Conservation (phyloP, 345 rosid genomes). For the Lepidium aucheri region DNA sequence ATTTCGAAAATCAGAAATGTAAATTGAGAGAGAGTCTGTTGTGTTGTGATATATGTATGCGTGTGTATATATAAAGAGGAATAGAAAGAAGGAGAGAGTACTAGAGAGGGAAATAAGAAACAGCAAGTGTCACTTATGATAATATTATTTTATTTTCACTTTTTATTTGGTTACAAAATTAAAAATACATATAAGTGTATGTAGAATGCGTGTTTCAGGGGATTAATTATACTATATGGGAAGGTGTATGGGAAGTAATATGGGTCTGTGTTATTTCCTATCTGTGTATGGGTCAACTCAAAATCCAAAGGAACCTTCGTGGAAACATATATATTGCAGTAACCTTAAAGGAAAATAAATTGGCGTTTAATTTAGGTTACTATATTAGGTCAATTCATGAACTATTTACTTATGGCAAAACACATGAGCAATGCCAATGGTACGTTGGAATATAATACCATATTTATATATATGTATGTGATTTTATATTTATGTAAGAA, state of each 20-base stretch:
- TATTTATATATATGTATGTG: not conserved
- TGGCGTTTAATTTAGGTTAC: slow-evolving; percentile 18
- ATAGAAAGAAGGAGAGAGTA: slow-evolving; percentile 5
- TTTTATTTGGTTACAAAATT: slow-evolving; percentile 1
- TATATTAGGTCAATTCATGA: slow-evolving; percentile 8
- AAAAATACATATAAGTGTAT: not conserved
- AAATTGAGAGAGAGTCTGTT: slow-evolving; percentile 6
- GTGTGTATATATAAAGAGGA: slow-evolving; percentile 8
- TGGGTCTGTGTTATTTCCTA: slow-evolving; percentile 15
- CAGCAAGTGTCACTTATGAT: slow-evolving; percentile 25
- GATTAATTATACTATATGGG: slow-evolving; percentile 30
- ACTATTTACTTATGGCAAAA: not conserved
- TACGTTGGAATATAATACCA: slow-evolving; percentile 3
- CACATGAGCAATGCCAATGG: not conserved
- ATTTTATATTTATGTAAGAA: not conserved
- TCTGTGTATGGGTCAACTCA: slow-evolving; percentile 27
- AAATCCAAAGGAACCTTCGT: slow-evolving; percentile 11
- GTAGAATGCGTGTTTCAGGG: slow-evolving; percentile 22
- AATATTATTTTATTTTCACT: slow-evolving; percentile 18
- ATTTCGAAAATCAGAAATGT: slow-evolving; percentile 4
- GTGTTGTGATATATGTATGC: not conserved
- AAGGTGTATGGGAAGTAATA: slow-evolving; percentile 24
- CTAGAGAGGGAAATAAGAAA: slow-evolving; percentile 20
- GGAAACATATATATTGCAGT: not conserved
- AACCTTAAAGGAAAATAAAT: not conserved